A percentile compares a stretch with the other conserved stretches of the same genome.
Conservation (phyloP, 768 basidiomycete genomes). For the Serpula lacrymans region DNA sequence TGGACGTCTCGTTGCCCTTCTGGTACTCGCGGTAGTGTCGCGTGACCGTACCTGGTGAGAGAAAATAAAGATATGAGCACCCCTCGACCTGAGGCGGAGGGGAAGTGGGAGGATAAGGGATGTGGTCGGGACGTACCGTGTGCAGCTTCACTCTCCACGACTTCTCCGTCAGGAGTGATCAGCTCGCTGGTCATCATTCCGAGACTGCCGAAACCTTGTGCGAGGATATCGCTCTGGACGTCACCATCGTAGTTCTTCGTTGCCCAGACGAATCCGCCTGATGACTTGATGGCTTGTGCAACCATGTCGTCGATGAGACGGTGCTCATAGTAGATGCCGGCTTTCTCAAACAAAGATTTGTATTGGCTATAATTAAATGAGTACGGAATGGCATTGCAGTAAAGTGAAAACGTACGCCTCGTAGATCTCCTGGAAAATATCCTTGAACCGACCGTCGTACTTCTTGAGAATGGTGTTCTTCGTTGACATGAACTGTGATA, state of each 20-base stretch:
- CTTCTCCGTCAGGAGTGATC: constrained; percentile 89
- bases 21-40: constrained; percentile 97
- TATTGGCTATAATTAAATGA: constrained; percentile 47
- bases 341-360: constrained; percentile 63
- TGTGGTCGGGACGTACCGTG: constrained; percentile 71
- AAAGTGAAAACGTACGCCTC: constrained; percentile 45
- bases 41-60: constrained; percentile 76
- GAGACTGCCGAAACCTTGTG: constrained; percentile 93
- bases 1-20: constrained; percentile 96
- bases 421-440: constrained; percentile 97
- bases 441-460: constrained; percentile 99
- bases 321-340: constrained; percentile 90
- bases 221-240: constrained; percentile 89
- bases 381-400: background rate
- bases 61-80: too few species aligned
- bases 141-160: constrained; percentile 94
- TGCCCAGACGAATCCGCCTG: constrained; percentile 86
- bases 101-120: constrained; percentile 3
- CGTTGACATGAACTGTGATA: constrained; percentile 84
- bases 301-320: constrained; percentile 98
- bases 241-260: constrained; percentile 83
- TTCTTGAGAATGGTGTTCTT: constrained; percentile 98
- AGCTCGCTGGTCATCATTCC: constrained; percentile 99
- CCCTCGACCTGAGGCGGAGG: too few species aligned
- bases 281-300: constrained; percentile 94